phyloP scores from a whole-genome alignment of 2,329 filamentous ascomycete species.

The Fusarium denticulatum region DNA sequence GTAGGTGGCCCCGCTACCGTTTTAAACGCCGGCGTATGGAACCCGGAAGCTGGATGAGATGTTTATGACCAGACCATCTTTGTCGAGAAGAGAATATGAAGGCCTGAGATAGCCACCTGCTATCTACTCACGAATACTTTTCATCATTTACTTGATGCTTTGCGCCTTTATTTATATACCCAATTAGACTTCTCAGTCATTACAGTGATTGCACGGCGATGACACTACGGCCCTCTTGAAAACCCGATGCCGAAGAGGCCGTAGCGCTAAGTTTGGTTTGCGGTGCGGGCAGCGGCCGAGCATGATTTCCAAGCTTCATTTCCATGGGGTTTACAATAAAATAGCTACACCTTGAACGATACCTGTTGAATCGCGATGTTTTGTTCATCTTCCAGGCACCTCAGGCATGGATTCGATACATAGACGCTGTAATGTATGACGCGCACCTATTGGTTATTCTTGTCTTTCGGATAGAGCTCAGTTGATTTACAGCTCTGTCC shows the following conservation, averaged over 20 bases:
- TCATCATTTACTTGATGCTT: neutral
- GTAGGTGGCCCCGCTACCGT: conserved; percentile 15
- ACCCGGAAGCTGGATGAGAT: neutral
- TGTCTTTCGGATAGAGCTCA: neutral
- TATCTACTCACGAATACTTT: neutral
- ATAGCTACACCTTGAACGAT: neutral
- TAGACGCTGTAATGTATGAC: neutral
- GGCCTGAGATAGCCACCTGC: neutral
- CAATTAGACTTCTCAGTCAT: neutral
- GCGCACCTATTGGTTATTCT: neutral
- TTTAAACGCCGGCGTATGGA: conserved; percentile 12
- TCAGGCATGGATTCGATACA: neutral
- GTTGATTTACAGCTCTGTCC: neutral
- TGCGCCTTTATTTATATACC: neutral
- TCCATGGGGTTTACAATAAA: neutral
- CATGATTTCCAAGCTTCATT: neutral
- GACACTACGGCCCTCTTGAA: conserved; percentile 15
- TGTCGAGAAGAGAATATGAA: neutral
- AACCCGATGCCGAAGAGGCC: conserved; percentile 29
- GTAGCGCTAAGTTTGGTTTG: conserved; percentile 13
- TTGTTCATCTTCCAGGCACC: neutral
- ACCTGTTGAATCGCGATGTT: too few species aligned
- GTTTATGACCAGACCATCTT: conserved; percentile 1
- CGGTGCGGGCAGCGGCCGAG: conserved; percentile 25
- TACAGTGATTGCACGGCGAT: neutral